Conservation (phyloP, 345 rosid species). For the Eucalyptus guilfoylei region DNA sequence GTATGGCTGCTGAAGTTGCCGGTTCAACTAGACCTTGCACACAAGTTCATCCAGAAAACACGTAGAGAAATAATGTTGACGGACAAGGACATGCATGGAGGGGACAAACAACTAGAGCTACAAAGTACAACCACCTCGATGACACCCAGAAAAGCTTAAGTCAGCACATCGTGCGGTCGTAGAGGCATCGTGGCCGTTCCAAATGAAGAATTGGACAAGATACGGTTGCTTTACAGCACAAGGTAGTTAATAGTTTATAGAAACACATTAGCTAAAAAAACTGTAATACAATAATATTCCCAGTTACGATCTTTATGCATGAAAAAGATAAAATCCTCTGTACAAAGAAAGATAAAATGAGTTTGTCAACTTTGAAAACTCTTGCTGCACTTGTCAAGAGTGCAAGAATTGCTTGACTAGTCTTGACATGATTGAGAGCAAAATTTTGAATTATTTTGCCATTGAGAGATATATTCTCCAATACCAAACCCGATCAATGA, state of each 20-base stretch:
- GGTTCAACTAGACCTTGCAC: not conserved
- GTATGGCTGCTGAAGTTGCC: not conserved
- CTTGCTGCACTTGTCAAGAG: not conserved
- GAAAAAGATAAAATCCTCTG: not conserved
- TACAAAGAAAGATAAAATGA: not conserved
- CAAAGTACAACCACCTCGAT: not conserved
- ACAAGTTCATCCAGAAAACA: not conserved
- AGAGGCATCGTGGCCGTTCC: not conserved
- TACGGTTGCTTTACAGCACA: not conserved
- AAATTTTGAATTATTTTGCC: not conserved
- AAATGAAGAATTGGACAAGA: not conserved
- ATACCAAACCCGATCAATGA: not conserved
- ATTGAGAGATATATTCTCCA: not conserved
- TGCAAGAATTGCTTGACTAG: not conserved
- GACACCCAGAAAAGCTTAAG: conserved; percentile 12
- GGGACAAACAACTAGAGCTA: not conserved
- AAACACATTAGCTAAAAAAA: not conserved
- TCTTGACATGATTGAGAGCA: not conserved
- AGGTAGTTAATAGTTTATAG: not conserved
- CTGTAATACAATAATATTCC: not conserved
- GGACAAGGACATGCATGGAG: not conserved
- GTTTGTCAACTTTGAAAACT: no score
- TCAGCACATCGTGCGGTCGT: not conserved
- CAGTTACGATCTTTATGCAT: not conserved
- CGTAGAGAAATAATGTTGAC: not conserved